A percentile compares a stretch with the other conserved stretches of the same genome.
These are phyloP conservation scores for Aplosporella prunicola DNA, from an alignment of 2,329 filamentous ascomycete genomes.

Conservation along the genomic window DNA sequence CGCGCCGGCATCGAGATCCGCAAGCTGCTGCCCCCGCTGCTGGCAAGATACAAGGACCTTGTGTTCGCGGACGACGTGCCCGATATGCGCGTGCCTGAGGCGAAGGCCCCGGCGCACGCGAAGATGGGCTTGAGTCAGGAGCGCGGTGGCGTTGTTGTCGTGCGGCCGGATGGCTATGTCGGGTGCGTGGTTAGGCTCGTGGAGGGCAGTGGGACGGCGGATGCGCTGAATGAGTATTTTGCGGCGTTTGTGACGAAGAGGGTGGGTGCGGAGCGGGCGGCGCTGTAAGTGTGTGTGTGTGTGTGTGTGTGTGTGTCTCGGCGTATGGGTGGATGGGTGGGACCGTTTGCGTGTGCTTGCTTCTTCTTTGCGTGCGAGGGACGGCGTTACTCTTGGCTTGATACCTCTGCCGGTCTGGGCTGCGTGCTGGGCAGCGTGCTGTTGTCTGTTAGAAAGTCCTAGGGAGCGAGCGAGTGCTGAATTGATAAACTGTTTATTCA, in stretches of 20 bases:
- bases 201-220: constrained; percentile 68
- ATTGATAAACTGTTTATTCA: too few relatives aligned
- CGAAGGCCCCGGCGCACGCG: constrained; percentile 66
- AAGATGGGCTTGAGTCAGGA: constrained; percentile 75
- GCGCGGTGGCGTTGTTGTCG: constrained; percentile 69
- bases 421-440: too few relatives aligned
- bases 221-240: constrained; percentile 81
- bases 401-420: too few relatives aligned
- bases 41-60: constrained; percentile 70
- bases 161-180: constrained; percentile 80
- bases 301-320: too few relatives aligned
- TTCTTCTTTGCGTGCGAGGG: too few relatives aligned
- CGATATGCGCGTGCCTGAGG: constrained; percentile 60
- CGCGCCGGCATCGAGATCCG: constrained; percentile 64
- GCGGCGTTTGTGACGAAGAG: constrained; percentile 58
- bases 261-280: constrained; percentile 29
- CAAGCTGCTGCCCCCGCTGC: constrained; percentile 57
- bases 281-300: constrained; percentile 12
- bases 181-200: constrained; percentile 64
- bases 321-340: too few relatives aligned
- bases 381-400: too few relatives aligned
- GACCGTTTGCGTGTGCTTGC: too few relatives aligned
- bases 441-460: too few relatives aligned
- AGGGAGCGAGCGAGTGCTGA: too few relatives aligned
- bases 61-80: constrained; percentile 79